Evolutionary conservation across 2,329 filamentous ascomycete genomes (phyloP), one percentile per base, ranked within the genome.

Genomic region (Volutella citrinella): DNA sequence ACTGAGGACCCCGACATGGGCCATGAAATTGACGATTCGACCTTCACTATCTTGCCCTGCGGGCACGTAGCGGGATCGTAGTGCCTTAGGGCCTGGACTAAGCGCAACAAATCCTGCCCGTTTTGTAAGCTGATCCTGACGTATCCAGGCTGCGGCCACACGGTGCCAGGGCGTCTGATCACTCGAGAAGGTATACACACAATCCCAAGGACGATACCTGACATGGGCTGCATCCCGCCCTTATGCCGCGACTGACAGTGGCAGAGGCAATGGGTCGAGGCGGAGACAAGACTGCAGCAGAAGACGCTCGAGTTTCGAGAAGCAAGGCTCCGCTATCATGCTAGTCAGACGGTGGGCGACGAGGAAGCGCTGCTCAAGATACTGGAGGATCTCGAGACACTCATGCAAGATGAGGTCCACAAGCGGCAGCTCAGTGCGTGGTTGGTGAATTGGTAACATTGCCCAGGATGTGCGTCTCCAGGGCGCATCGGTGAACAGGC

Each of bases 11-110:
- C n/a, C n/a, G n/a, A n/a, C n/a, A n/a, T n/a, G n/a, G n/a, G n/a
- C n/a, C n/a, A n/a, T n/a, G n/a, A n/a, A n/a, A n/a, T 27, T 18
- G 35, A 34, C 14, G 35, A 52, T 19, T 41, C 35, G 9, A 46
- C 43, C 2, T 51, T 61, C 2, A 40, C 45, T 4, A 55, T 65
- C 2, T 38, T 64, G 16, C 57, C 64, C 1, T 65, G 63, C 23
- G 61, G 60, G 0, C 64, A 68, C 32, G 38, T 56, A 5, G 57
- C 43, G 5, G 59, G 62, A 30, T 27, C 38, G 5, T 12, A 8
- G 3, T 65, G 63, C 24, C 31, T 65, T 12, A 22, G 35, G 4
- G 21, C 13, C 3, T 63, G 61, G 57, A 27, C 61, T 6, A 16
- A 18, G 1, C 19, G 17, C 1, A 32, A 57, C 20, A 19, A 35